Percentiles rank a stretch among this genome's conserved stretches.
phyloP scores from a whole-genome alignment of 2,329 filamentous ascomycete genomes.

The Calonectria naviculata region DNA sequence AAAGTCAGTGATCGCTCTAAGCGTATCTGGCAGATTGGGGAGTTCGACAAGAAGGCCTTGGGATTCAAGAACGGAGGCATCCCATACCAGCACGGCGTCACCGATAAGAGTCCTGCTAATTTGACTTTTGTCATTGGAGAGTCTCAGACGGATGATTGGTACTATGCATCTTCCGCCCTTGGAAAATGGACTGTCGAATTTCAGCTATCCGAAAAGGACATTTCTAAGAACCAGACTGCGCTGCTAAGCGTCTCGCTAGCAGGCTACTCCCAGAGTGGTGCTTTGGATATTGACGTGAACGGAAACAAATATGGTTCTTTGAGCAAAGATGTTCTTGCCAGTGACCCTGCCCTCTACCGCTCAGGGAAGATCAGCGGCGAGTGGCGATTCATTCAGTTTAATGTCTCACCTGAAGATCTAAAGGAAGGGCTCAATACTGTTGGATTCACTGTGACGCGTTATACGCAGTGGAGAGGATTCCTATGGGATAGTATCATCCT shows the following conservation, averaged over 20 bases:
- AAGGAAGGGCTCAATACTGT: background rate
- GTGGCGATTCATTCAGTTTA: background rate
- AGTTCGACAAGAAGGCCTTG: background rate
- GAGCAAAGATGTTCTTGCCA: background rate
- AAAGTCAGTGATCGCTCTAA: background rate
- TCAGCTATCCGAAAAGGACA: background rate
- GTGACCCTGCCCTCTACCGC: background rate
- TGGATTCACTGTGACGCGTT: background rate
- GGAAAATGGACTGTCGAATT: background rate
- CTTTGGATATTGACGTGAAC: background rate
- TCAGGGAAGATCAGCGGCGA: background rate
- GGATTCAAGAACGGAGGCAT: background rate
- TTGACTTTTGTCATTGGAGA: background rate
- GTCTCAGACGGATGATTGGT: background rate
- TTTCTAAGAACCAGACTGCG: background rate
- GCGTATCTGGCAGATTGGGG: background rate
- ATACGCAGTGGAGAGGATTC: background rate
- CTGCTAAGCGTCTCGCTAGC: background rate
- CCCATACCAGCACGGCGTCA: background rate
- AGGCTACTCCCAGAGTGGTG: background rate
- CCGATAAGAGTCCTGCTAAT: background rate
- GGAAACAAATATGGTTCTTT: background rate
- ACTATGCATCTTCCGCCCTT: background rate
- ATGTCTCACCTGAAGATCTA: background rate
- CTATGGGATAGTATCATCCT: background rate